phyloP scores from a whole-genome alignment of 2,329 filamentous ascomycete species.

The Calonectria henricotiae region DNA sequence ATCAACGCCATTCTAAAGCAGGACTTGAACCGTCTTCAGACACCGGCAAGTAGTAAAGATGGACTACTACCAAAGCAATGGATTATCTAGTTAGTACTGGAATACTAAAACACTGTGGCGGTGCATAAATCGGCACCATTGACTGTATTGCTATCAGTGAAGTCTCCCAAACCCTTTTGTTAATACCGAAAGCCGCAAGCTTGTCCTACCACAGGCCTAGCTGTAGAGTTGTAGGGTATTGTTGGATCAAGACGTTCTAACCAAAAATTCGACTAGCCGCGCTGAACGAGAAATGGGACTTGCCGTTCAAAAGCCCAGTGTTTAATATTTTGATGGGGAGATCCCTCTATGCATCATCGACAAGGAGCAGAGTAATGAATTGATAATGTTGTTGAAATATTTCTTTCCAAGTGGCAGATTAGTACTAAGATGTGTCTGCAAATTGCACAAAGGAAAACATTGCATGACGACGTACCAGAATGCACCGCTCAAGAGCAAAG shows the following conservation, averaged over 20 bases:
- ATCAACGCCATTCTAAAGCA: too few species aligned
- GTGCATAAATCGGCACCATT: conserved; percentile 41
- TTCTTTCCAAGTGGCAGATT: conserved; percentile 37
- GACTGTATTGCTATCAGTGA: conserved; percentile 2
- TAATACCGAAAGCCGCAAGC: conserved; percentile 49
- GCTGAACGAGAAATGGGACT: neutral
- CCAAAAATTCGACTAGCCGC: neutral
- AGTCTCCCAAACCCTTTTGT: conserved; percentile 39
- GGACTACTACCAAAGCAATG: too few species aligned
- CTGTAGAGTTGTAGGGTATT: conserved; percentile 22
- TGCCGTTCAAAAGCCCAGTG: conserved; percentile 36
- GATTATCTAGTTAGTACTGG: too few species aligned
- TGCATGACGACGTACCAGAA: conserved; percentile 50
- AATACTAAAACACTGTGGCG: conserved; percentile 18
- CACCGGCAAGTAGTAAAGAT: too few species aligned
- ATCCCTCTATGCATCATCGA: conserved; percentile 46
- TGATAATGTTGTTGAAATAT: conserved; percentile 41
- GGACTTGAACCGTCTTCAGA: too few species aligned
- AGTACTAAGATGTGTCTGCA: conserved; percentile 41
- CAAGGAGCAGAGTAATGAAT: conserved; percentile 45
- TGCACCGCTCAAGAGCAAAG: too few species aligned
- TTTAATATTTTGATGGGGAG: conserved; percentile 49
- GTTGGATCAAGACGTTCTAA: conserved; percentile 48
- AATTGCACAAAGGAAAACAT: conserved; percentile 46
- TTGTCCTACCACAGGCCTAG: conserved; percentile 46